Percentiles rank a stretch among this genome's conserved stretches.
These are phyloP conservation scores for Linaria vulgaris DNA, from an alignment of 257 asterid genomes.

Conservation along the genomic window DNA sequence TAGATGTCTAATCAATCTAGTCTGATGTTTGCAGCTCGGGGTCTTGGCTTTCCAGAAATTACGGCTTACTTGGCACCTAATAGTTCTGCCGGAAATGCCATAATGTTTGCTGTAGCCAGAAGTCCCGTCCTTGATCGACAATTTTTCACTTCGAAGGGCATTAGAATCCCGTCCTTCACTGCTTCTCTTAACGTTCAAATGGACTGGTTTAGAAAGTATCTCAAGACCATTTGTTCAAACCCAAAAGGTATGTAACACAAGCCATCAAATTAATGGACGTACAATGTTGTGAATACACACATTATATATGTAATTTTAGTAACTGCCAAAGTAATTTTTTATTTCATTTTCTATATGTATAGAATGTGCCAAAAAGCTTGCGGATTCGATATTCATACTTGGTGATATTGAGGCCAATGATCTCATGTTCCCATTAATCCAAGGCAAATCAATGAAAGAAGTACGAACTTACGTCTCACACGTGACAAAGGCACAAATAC, in stretches of 20 bases:
- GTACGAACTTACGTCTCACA: slow-evolving; percentile 4
- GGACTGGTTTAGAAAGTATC: slow-evolving; percentile 28
- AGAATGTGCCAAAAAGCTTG: neutral
- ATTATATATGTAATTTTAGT: neutral
- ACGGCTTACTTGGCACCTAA: slow-evolving; percentile 24
- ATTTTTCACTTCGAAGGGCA: slow-evolving; percentile 16
- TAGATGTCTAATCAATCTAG: too few species aligned
- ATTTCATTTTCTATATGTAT: too few species aligned
- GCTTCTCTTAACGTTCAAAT: slow-evolving; percentile 23
- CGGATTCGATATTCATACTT: slow-evolving; percentile 14
- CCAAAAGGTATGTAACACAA: neutral
- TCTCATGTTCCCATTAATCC: neutral
- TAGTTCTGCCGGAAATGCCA: slow-evolving; percentile 5
- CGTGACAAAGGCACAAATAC: slow-evolving; percentile 13
- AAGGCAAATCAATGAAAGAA: slow-evolving; percentile 20
- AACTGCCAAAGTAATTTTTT: too few species aligned
- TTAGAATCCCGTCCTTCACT: slow-evolving; percentile 13
- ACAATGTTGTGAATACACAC: too few species aligned
- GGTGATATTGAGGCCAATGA: slow-evolving; percentile 33
- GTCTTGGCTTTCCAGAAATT: slow-evolving; percentile 21
- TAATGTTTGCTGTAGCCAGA: slow-evolving; percentile 27
- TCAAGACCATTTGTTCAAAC: slow-evolving; percentile 15
- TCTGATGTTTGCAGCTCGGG: slow-evolving; percentile 17
- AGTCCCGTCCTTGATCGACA: slow-evolving; percentile 23
- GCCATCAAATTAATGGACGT: neutral